These are phyloP conservation scores for Uromyces viciae-fabae DNA, from an alignment of 1,284 basidiomycete species.

Conservation along the genomic window DNA sequence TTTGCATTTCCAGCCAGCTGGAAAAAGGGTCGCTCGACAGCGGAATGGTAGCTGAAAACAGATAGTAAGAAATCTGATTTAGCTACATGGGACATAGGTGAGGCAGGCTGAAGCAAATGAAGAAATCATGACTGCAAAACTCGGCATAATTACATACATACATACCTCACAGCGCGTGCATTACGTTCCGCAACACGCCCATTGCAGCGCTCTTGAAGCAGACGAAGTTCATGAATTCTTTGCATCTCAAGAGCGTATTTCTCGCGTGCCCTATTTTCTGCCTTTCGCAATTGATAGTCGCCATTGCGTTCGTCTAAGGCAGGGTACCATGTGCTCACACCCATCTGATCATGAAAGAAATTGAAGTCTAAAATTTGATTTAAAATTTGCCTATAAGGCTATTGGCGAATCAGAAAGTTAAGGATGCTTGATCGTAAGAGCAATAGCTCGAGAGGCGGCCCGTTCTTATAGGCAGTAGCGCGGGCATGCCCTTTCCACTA, in stretches of 20 bases:
- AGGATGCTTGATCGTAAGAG: no score
- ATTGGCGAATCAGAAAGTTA: no score
- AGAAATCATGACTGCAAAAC: neutral
- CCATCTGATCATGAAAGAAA: no score
- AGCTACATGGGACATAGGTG: neutral
- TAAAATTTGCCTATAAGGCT: no score
- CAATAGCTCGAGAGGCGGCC: no score
- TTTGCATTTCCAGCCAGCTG: constrained; percentile 9
- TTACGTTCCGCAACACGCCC: no score
- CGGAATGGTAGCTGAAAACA: neutral
- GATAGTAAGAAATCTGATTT: neutral
- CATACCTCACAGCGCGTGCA: no score
- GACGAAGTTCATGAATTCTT: constrained; percentile 23
- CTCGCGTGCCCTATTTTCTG: constrained; percentile 17
- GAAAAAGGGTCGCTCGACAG: neutral
- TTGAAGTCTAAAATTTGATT: no score
- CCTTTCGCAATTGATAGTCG: constrained; percentile 25
- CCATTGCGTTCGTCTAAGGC: constrained; percentile 28
- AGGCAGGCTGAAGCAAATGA: neutral
- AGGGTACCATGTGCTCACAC: constrained; percentile 34
- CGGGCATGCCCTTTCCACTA: no score
- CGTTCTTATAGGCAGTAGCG: no score
- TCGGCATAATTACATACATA: neutral
- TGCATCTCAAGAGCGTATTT: constrained; percentile 12
- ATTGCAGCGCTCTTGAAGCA: constrained; percentile 6